phyloP scores from a whole-genome alignment of 2,329 filamentous ascomycete genomes.

The Lasiodiplodia sp. region DNA sequence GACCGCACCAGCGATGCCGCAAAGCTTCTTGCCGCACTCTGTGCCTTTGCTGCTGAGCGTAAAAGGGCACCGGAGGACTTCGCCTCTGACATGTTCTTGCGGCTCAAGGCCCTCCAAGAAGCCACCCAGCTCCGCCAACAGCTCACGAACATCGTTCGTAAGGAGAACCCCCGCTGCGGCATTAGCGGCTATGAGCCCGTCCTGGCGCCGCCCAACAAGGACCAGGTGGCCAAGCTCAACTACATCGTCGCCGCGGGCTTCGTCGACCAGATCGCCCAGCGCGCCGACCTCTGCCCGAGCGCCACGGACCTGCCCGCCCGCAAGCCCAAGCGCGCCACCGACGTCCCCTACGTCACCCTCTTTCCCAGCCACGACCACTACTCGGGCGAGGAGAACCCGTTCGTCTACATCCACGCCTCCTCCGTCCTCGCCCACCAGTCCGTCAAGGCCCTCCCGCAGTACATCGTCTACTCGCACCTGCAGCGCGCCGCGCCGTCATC shows the following conservation, averaged over 20 bases:
- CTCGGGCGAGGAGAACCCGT: constrained; percentile 62
- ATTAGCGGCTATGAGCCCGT: constrained; percentile 50
- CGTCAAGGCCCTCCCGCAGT: constrained; percentile 79
- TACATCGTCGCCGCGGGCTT: constrained; percentile 93
- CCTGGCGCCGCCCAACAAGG: constrained; percentile 68
- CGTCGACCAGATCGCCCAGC: constrained; percentile 91
- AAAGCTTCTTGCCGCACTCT: constrained; percentile 87
- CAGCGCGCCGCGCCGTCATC: constrained; percentile 68
- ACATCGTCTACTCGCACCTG: constrained; percentile 85
- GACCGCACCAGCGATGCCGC: constrained; percentile 88
- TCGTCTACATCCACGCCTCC: constrained; percentile 87
- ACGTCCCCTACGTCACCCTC: constrained; percentile 89
- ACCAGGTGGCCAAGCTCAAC: constrained; percentile 78
- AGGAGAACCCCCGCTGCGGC: constrained; percentile 67
- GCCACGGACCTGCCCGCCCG: constrained; percentile 59
- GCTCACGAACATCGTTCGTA: constrained; percentile 79
- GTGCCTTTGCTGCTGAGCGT: constrained; percentile 74
- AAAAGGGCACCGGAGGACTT: constrained; percentile 66
- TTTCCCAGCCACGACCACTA: constrained; percentile 66
- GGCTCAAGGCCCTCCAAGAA: constrained; percentile 86
- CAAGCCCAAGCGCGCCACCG: constrained; percentile 83
- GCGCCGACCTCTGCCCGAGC: constrained; percentile 79
- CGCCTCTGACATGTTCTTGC: constrained; percentile 84
- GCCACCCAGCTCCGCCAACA: constrained; percentile 83
- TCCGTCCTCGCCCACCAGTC: constrained; percentile 75